Evolutionary conservation across 2,329 filamentous ascomycete species (phyloP).

Genomic region (Alternaria sp.): DNA sequence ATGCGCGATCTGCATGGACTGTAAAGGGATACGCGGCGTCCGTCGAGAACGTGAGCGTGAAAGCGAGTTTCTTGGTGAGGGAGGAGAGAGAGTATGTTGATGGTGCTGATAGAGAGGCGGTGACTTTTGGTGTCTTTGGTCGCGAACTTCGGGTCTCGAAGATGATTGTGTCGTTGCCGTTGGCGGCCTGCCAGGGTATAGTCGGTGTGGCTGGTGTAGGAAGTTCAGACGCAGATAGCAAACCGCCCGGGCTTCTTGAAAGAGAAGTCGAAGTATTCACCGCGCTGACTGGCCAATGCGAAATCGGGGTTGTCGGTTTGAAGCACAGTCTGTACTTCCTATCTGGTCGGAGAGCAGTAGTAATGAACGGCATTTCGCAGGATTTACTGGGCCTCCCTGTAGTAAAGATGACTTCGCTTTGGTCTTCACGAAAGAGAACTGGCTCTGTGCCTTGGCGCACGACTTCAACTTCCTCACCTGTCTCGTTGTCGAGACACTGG

Average conservation of each 20-base stretch:
- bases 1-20: constrained; percentile 3
- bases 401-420: background rate
- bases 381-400: constrained; percentile 2
- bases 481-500: constrained; percentile 10
- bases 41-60: constrained; percentile 9
- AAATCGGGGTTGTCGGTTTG: constrained; percentile 1
- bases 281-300: constrained; percentile 8
- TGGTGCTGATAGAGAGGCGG: constrained; percentile 8
- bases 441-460: constrained; percentile 6
- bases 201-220: background rate
- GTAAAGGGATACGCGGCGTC: constrained; percentile 8
- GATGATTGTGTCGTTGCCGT: constrained; percentile 3
- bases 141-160: constrained; percentile 1
- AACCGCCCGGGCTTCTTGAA: background rate
- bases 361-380: constrained; percentile 9
- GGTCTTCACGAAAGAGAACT: background rate
- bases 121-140: constrained; percentile 8
- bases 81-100: constrained; percentile 10
- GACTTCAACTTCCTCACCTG: constrained; percentile 9
- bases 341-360: constrained; percentile 6
- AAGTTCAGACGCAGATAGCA: background rate
- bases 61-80: background rate
- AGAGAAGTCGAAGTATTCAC: background rate
- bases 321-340: constrained; percentile 11
- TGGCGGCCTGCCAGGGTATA: constrained; percentile 1